phyloP scores from a whole-genome alignment of 192 early-diverging fungal species.

The Powellomyces hirtus region DNA sequence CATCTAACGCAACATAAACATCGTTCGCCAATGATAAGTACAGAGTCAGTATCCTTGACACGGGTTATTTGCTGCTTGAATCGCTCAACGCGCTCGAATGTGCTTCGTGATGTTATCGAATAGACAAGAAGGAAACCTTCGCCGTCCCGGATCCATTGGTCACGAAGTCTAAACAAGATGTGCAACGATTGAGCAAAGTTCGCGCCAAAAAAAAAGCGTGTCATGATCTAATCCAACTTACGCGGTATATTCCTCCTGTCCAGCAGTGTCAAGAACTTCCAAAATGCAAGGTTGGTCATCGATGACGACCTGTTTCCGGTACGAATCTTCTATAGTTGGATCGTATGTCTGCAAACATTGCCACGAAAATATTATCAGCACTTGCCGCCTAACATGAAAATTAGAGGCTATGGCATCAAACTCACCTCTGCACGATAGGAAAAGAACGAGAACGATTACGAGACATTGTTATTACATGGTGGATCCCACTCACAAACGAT shows the following conservation, averaged over 20 bases:
- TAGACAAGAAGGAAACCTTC: conserved; percentile 95
- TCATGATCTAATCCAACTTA: conserved; percentile 28
- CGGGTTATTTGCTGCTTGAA: conserved; percentile 92
- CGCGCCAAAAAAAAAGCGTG: too few relatives aligned
- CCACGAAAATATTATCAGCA: not conserved
- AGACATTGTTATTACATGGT: not conserved
- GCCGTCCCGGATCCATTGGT: conserved; percentile 96
- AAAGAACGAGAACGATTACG: not conserved
- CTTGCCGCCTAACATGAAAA: not conserved
- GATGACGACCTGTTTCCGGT: conserved; percentile 92
- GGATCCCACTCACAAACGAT: not conserved
- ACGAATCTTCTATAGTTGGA: conserved; percentile 99
- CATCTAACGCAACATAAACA: not conserved
- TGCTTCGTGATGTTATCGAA: conserved; percentile 85
- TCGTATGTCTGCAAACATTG: conserved; percentile 60
- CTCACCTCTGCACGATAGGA: conserved; percentile 17
- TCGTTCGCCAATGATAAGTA: not conserved
- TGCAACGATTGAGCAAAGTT: too few relatives aligned
- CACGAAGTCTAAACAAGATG: conserved; percentile 74
- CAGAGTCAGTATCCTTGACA: conserved; percentile 88
- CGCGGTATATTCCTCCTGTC: conserved; percentile 91
- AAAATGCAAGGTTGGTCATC: conserved; percentile 84
- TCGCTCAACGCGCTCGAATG: conserved; percentile 86
- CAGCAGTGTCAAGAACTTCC: conserved; percentile 94
- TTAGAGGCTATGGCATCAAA: not conserved